These are phyloP conservation scores for Lojkania enalia DNA, from an alignment of 2,329 filamentous ascomycete genomes.

Conservation along the genomic window DNA sequence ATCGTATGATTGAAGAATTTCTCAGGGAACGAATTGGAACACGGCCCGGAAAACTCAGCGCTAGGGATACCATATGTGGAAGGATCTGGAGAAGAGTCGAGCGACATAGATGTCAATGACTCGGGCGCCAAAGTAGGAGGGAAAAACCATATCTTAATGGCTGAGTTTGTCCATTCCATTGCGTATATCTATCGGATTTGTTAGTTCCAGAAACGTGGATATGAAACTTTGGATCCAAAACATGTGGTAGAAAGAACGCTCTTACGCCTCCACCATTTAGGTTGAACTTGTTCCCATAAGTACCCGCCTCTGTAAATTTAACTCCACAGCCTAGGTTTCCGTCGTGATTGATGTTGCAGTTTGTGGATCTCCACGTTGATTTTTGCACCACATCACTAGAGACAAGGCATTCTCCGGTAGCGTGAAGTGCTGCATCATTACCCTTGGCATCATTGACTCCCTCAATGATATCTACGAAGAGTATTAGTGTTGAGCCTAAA, in stretches of 20 bases:
- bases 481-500: background rate
- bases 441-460: conserved; percentile 41
- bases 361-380: conserved; percentile 50
- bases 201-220: too few species aligned
- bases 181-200: conserved; percentile 44
- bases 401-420: conserved; percentile 44
- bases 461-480: conserved; percentile 48
- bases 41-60: conserved; percentile 62
- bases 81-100: conserved; percentile 57
- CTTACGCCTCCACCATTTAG: conserved; percentile 38
- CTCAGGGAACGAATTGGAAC: conserved; percentile 28
- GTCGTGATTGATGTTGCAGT: conserved; percentile 49
- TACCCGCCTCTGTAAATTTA: conserved; percentile 20
- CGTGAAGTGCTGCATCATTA: conserved; percentile 50
- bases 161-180: conserved; percentile 64
- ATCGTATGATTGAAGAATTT: conserved; percentile 73
- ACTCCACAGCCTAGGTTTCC: conserved; percentile 27
- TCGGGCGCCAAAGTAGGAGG: conserved; percentile 62
- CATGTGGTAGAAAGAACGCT: too few species aligned
- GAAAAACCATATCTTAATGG: conserved; percentile 81
- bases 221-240: too few species aligned
- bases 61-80: conserved; percentile 65
- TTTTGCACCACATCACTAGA: conserved; percentile 41
- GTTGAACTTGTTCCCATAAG: conserved; percentile 36
- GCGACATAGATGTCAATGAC: conserved; percentile 26